phyloP scores from a whole-genome alignment of 768 basidiomycete genomes.

The Russula abietina region DNA sequence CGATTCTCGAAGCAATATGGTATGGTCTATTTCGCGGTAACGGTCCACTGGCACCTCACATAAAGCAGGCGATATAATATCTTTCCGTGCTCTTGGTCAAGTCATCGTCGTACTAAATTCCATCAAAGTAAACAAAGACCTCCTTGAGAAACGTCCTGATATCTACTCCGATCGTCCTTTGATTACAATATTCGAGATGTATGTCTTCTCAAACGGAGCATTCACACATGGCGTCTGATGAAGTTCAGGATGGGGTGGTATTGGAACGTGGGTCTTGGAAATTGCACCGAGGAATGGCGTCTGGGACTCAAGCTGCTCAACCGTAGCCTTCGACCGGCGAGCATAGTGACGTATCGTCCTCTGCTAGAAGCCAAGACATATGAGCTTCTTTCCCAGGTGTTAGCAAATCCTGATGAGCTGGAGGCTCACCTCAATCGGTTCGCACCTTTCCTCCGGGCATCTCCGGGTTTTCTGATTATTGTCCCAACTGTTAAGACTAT shows the following conservation, averaged over 20 bases:
- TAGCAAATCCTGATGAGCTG: neutral
- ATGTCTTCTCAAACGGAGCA: neutral
- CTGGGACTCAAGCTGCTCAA: constrained; percentile 10
- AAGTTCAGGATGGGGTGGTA: neutral
- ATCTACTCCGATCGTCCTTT: constrained; percentile 23
- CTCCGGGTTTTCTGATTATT: neutral
- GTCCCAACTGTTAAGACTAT: neutral
- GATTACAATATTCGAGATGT: constrained; percentile 9
- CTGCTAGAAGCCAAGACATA: constrained; percentile 1
- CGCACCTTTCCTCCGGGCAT: neutral
- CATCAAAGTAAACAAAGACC: constrained; percentile 38
- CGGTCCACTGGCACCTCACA: neutral
- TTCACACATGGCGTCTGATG: neutral
- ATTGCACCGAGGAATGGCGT: neutral
- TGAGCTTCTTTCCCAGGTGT: neutral
- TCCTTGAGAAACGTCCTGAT: constrained; percentile 48
- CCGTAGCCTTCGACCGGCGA: neutral
- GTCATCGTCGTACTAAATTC: constrained; percentile 47
- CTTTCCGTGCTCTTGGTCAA: constrained; percentile 38
- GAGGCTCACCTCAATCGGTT: constrained; percentile 7
- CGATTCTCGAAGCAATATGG: neutral
- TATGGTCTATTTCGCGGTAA: neutral
- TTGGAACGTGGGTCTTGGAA: constrained; percentile 2
- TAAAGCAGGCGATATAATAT: neutral
- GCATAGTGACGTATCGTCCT: neutral